Base-by-base conservation (phyloP, 202 grass and related monocot species). In the Elaeis oleifera region DNA sequence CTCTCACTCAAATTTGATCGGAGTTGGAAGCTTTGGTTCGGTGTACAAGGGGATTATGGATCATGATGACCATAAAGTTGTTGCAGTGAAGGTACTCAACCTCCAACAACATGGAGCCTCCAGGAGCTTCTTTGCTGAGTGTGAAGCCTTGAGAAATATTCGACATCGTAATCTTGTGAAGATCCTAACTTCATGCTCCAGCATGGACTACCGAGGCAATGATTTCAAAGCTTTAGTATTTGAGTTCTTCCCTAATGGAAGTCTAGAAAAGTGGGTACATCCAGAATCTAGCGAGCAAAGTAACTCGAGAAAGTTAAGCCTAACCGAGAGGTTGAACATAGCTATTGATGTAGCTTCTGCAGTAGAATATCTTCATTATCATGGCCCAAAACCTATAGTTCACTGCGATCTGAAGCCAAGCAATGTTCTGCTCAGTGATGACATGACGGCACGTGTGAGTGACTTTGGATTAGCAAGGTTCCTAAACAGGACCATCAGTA, bases 361-460 rank as follows among this genome's bases (percentile, higher is more conserved):
- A 0, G n/a, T 84, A 4, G 56, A 84, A 19, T 80, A 80, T 23
- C 69, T 84, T 3, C 81, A 84, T 14, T 54, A 21, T 4, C 28
- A 70, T 65, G 65, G 70, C 1, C 27, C 70, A 0, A n/a, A 0
- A 4, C 81, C 63, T 14, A 53, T 79, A 44, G 32, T 84, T 5
- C 81, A 84, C 26, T 75, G 81, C 25, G 81, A 84, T 68, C 7
- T 84, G 0, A 84, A 84, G 22, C 16, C 76, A 26, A 76, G 67
- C 9, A 76, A 84, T 80, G 62, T 84, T 19, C 71, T 84, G 6
- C 25, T 84, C 3, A 55, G 79, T 58, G 39, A 18, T 62, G 55
- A 76, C 11, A 70, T 74, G 63, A 59, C 64, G 39, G 80, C 80
- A 3, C 75, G 73, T 83, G 39, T 74, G 27, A 70, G 71, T 19